Evolutionary conservation across 352 stramenopile genomes (phyloP).

Genomic region (Globisporangium canariense): DNA sequence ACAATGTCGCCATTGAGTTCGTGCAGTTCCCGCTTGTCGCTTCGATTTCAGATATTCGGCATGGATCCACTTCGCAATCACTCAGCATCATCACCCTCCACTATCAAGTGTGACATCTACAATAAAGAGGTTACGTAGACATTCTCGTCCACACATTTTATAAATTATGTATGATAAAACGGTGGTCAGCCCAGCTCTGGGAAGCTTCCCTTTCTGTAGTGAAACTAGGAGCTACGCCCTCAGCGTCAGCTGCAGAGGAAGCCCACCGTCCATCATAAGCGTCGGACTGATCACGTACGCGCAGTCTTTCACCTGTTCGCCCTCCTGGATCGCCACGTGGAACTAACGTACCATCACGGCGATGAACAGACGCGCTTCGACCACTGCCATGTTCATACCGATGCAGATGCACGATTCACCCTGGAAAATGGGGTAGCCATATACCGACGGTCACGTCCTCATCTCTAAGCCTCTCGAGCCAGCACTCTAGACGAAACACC

Average conservation of each 20-base stretch:
- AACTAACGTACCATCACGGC: neutral
- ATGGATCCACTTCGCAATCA: too few species aligned
- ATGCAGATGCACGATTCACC: neutral
- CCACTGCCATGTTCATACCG: neutral
- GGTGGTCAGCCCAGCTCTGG: too few species aligned
- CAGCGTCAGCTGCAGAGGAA: neutral
- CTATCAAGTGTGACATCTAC: too few species aligned
- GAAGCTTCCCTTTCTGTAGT: too few species aligned
- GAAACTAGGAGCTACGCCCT: too few species aligned
- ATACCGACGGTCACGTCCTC: conserved; percentile 44
- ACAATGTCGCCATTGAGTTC: too few species aligned
- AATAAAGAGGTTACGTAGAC: too few species aligned
- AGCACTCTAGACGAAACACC: conserved; percentile 59
- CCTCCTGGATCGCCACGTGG: neutral
- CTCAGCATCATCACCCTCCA: too few species aligned
- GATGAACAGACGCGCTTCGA: neutral
- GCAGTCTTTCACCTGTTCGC: neutral
- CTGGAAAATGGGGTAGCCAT: conserved; percentile 13
- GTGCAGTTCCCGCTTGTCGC: too few species aligned
- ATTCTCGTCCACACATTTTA: too few species aligned
- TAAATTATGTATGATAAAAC: too few species aligned
- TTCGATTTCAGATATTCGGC: too few species aligned
- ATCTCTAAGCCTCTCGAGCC: conserved; percentile 37
- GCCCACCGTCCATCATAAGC: neutral
- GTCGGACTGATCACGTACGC: neutral